phyloP scores from a whole-genome alignment of 164 flowering plant genomes.

The Vitis amurensis region DNA sequence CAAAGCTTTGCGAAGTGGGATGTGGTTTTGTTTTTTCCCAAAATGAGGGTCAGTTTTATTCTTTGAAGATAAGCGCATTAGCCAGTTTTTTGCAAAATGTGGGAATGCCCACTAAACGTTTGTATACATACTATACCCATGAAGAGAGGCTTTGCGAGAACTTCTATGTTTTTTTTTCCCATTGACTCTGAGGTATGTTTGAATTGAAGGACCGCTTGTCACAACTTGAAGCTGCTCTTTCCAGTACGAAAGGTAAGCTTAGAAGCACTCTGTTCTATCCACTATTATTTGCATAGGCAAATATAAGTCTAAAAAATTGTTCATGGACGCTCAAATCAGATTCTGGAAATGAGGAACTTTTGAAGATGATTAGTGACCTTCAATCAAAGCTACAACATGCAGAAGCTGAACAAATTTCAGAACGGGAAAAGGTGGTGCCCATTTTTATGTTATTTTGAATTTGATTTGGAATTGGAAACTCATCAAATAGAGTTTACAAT shows the following conservation, averaged over 20 bases:
- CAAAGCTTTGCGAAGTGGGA: no score
- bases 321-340: conserved; percentile 17
- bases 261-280: background rate
- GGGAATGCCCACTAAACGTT: no score
- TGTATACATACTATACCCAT: no score
- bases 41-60: no score
- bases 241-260: conserved; percentile 39
- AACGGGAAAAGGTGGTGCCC: conserved; percentile 35
- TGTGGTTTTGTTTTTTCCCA: no score
- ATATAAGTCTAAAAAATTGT: background rate
- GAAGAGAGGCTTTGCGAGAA: no score
- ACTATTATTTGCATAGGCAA: background rate
- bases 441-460: background rate
- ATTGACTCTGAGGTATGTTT: background rate
- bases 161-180: background rate
- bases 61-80: background rate
- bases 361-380: conserved; percentile 36
- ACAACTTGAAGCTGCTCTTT: conserved; percentile 55
- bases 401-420: conserved; percentile 26
- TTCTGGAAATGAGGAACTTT: conserved; percentile 36
- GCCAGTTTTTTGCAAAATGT: no score
- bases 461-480: background rate
- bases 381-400: conserved; percentile 46
- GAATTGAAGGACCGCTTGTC: conserved; percentile 49
- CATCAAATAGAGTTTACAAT: background rate